phyloP scores from a whole-genome alignment of 1,284 basidiomycete species.

The Ustilago xerochloae region DNA sequence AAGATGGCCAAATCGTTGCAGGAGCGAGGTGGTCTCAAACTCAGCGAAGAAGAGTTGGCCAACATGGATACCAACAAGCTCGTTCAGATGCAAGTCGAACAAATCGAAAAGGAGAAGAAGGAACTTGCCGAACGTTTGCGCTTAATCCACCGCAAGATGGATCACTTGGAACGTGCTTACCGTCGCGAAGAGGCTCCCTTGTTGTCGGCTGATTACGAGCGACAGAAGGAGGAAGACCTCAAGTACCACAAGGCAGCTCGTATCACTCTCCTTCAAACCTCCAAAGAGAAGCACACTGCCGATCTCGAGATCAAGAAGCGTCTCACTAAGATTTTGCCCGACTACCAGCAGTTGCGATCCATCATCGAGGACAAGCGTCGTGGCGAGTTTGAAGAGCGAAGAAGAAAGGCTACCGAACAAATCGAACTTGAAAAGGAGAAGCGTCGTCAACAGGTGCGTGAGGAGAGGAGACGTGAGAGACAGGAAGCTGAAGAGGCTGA shows the following conservation, averaged over 20 bases:
- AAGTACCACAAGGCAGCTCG: slow-evolving; percentile 74
- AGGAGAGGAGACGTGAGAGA: slow-evolving; percentile 43
- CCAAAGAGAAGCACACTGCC: slow-evolving; percentile 76
- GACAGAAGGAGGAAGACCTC: slow-evolving; percentile 79
- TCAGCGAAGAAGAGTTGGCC: slow-evolving; percentile 81
- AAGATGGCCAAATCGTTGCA: slow-evolving; percentile 88
- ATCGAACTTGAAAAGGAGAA: slow-evolving; percentile 87
- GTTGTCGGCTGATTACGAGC: slow-evolving; percentile 85
- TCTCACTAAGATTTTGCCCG: slow-evolving; percentile 79
- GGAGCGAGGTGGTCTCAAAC: slow-evolving; percentile 85
- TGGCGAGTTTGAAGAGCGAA: slow-evolving; percentile 78
- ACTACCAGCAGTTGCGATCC: slow-evolving; percentile 77
- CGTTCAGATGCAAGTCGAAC: slow-evolving; percentile 79
- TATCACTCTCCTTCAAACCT: slow-evolving; percentile 71
- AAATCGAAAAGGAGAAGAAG: slow-evolving; percentile 95
- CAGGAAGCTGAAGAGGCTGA: slow-evolving; percentile 62
- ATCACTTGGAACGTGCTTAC: slow-evolving; percentile 94
- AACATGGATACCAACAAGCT: slow-evolving; percentile 88
- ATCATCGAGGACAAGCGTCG: slow-evolving; percentile 76
- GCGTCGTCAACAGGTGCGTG: slow-evolving; percentile 69
- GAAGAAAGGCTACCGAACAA: slow-evolving; percentile 76
- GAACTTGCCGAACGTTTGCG: slow-evolving; percentile 86
- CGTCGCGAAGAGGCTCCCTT: slow-evolving; percentile 92
- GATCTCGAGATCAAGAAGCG: slow-evolving; percentile 83
- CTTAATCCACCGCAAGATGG: slow-evolving; percentile 87